Evolutionary conservation across 169 alveolate species (phyloP), one percentile per base, ranked within the genome.

Genomic region (Eimeria brunetti): DNA sequence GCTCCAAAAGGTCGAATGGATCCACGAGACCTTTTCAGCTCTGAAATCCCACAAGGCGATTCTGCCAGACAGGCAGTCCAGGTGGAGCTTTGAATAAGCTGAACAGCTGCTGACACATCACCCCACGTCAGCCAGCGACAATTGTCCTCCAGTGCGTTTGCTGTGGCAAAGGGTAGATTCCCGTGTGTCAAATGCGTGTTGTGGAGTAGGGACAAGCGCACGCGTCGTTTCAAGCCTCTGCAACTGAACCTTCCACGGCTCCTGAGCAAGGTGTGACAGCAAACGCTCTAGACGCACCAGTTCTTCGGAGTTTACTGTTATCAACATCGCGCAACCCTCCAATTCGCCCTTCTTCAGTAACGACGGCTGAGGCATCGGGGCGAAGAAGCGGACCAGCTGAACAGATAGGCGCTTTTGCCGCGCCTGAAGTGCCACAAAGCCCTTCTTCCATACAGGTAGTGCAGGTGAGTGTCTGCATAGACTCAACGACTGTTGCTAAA

Each of bases 151-250:
- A 8, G 44, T 11, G 76, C 20, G 38, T 67, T 67, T 30, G 11
- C n/a, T 27, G 76, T 27, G 46, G 22, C 46, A 18, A 67, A 30
- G 44, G 1, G 20, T 30, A 14, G 76, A 0, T 67, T 67, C 16
- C 46, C 7, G 44, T 67, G 76, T n/a, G 76, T 24, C 76, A 67
- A 27, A 67, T 67, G 76, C 44, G 76, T 67, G 76, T 67, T 67
- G 76, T 9, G 46, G 46, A 27, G 22, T 67, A 67, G 76, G 44
- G 16, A 30, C 16, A 9, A 30, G 76, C 44, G 18, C 8, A 16
- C 22, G 44, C 20, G 7, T 30, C 76, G 76, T 20, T 67, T 30
- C 76, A 9, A 5, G 14, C 22, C 27, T 4, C 20, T 67, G 24
- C 44, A 30, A 16, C 38, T 27, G 76, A 30, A 67, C 22, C 8